Evolutionary conservation across 2,329 filamentous ascomycete genomes (phyloP).

Genomic region (Colletotrichum sp.): DNA sequence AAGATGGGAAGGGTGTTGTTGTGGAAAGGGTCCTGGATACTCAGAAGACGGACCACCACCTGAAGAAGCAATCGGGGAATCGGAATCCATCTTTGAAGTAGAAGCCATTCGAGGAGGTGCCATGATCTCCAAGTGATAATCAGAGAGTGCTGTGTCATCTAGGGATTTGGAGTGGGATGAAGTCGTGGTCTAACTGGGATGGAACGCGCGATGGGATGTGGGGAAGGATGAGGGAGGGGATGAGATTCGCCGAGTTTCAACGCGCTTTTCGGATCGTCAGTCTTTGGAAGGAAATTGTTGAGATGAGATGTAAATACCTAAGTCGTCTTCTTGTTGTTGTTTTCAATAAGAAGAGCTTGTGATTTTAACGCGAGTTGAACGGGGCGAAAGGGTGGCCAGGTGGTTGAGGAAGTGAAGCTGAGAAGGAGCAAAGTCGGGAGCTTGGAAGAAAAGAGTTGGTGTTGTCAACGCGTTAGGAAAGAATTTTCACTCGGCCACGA

Average conservation of each 20-base stretch:
- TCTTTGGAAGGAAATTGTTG: accelerated
- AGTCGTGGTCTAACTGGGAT: neutral
- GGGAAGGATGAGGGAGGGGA: neutral
- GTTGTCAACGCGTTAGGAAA: neutral
- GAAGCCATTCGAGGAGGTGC: neutral
- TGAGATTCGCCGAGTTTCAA: neutral
- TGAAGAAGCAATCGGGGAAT: neutral
- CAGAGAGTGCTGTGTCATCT: neutral
- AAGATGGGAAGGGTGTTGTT: neutral
- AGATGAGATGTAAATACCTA: neutral
- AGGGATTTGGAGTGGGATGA: neutral
- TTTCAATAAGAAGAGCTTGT: neutral
- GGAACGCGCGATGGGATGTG: neutral
- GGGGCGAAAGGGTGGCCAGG: neutral
- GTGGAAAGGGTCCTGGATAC: neutral
- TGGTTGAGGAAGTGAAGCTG: neutral
- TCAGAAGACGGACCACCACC: neutral
- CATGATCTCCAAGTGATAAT: neutral
- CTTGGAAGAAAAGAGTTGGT: neutral
- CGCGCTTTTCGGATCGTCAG: neutral
- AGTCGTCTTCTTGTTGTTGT: neutral
- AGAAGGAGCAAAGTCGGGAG: neutral
- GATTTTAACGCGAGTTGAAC: neutral
- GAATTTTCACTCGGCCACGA: neutral
- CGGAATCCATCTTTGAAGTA: neutral